phyloP scores from a whole-genome alignment of 805 yeast species.

The Yarrowia sp. region DNA sequence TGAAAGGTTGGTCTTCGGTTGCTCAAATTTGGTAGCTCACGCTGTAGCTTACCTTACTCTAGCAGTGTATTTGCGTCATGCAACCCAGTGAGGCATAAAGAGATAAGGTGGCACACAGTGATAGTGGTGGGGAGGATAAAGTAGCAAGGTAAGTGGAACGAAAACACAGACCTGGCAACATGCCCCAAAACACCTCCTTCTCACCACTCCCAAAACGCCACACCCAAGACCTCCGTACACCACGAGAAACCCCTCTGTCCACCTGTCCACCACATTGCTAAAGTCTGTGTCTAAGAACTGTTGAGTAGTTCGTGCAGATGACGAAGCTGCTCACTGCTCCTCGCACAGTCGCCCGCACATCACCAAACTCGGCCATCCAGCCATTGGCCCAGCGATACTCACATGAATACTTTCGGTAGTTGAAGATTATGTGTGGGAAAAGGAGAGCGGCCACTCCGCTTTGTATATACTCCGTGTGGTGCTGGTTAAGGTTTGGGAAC shows the following conservation, averaged over 20 bases:
- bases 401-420: not conserved
- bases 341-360: not conserved
- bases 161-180: too few species aligned
- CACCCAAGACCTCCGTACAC: not conserved
- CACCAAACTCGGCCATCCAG: too few species aligned
- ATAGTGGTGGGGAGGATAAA: not conserved
- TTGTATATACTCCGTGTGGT: conserved; percentile 32
- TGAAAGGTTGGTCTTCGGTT: not conserved
- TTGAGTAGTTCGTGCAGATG: conserved; percentile 10
- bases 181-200: too few species aligned
- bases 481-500: conserved; percentile 20
- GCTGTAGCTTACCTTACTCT: too few species aligned
- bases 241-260: not conserved
- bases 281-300: conserved; percentile 10
- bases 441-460: not conserved
- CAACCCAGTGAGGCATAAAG: conserved; percentile 21
- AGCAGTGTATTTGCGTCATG: not conserved
- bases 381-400: not conserved
- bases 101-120: conserved; percentile 12
- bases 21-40: not conserved
- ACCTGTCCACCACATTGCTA: not conserved
- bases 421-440: not conserved
- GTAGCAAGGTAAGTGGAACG: not conserved
- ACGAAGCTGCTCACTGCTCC: not conserved
- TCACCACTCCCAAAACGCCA: too few species aligned